Percentiles rank a stretch among this genome's conserved stretches.
phyloP scores from a whole-genome alignment of 2,329 filamentous ascomycete species.

The Pleomassaria siparia region DNA sequence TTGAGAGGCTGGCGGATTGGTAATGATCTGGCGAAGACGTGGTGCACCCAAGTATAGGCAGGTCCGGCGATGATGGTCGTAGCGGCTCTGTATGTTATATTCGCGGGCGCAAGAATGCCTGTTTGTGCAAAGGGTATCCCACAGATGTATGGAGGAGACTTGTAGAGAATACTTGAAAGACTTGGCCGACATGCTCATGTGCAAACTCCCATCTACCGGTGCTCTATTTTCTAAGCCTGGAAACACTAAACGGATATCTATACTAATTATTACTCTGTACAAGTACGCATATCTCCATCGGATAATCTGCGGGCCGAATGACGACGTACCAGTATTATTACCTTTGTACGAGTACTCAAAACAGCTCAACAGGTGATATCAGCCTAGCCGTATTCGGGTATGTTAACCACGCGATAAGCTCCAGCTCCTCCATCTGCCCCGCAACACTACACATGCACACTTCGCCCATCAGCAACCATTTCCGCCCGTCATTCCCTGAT shows the following conservation, averaged over 20 bases:
- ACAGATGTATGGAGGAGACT: constrained; percentile 7
- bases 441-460: constrained; percentile 6
- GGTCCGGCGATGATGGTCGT: not conserved
- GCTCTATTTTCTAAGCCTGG: too few species aligned
- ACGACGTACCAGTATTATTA: not conserved
- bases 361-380: not conserved
- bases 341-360: too few species aligned
- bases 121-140: constrained; percentile 7
- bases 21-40: not conserved
- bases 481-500: constrained; percentile 2
- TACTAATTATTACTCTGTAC: too few species aligned
- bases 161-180: constrained; percentile 21
- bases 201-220: not conserved
- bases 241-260: too few species aligned
- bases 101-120: constrained; percentile 4
- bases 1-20: constrained; percentile 49
- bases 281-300: too few species aligned
- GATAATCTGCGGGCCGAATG: too few species aligned
- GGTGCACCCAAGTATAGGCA: not conserved
- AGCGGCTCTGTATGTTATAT: not conserved
- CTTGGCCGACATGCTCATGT: constrained; percentile 12
- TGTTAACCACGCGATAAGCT: constrained; percentile 11
- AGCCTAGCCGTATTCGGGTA: constrained; percentile 7
- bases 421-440: constrained; percentile 7
- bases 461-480: constrained; percentile 9